phyloP scores from a whole-genome alignment of 257 asterid genomes.

The Solanum bulbocastanum region DNA sequence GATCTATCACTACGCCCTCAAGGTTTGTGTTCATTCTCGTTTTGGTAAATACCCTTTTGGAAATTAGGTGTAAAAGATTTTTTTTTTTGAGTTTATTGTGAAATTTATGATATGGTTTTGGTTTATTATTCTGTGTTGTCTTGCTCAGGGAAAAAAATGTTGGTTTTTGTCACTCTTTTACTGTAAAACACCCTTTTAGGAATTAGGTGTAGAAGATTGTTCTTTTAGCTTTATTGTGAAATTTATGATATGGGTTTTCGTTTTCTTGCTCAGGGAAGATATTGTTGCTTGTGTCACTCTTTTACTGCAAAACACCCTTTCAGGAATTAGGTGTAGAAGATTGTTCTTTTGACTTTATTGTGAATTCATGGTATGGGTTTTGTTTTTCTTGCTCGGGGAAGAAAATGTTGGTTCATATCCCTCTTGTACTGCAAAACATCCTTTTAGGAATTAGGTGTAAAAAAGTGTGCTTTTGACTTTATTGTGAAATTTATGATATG shows the following conservation, averaged over 20 bases:
- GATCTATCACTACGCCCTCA: conserved; percentile 78
- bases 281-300: background rate
- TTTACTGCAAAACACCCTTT: background rate
- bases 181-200: background rate
- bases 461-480: background rate
- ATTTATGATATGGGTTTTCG: background rate
- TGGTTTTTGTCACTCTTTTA: background rate
- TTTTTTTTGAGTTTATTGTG: background rate
- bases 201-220: background rate
- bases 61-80: background rate
- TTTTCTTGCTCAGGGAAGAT: background rate
- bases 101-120: background rate
- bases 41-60: background rate
- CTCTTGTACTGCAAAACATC: background rate
- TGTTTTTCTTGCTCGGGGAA: background rate
- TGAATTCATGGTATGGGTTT: background rate
- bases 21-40: conserved; percentile 19
- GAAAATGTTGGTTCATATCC: background rate
- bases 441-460: background rate
- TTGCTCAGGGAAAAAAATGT: background rate
- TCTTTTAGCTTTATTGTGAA: background rate
- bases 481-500: background rate
- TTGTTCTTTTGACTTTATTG: background rate
- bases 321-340: background rate
- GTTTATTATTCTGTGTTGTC: background rate